These are phyloP conservation scores for Lineolata rhizophorae DNA, from an alignment of 495 filamentous ascomycete species.

Conservation along the genomic window DNA sequence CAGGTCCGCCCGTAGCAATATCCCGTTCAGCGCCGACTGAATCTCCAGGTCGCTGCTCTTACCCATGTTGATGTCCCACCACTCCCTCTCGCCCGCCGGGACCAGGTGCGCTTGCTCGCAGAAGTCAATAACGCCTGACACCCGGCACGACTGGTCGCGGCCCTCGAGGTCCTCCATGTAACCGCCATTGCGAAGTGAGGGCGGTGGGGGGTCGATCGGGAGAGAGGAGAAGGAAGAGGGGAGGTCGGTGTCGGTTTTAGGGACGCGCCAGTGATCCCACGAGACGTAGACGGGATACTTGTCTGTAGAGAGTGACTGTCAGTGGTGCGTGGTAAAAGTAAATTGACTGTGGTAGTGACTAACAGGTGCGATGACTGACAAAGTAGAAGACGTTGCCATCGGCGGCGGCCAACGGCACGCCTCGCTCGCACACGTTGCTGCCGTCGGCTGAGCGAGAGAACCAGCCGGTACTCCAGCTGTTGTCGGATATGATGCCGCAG, in stretches of 20 bases:
- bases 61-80: slow-evolving; percentile 2
- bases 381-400: slow-evolving; percentile 3
- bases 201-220: slow-evolving; percentile 4
- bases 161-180: slow-evolving; percentile 4
- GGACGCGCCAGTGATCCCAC: slow-evolving; percentile 5
- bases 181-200: slow-evolving; percentile 1
- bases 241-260: slow-evolving; percentile 4
- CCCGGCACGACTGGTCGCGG: slow-evolving; percentile 3
- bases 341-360: slow-evolving; percentile 1
- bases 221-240: slow-evolving; percentile 5
- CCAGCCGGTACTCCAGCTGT: slow-evolving; percentile 2
- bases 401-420: slow-evolving; percentile 1
- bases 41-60: slow-evolving; percentile 2
- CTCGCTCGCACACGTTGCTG: slow-evolving; percentile 2
- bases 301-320: slow-evolving; percentile 4
- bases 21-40: slow-evolving; percentile 4
- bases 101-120: slow-evolving; percentile 3
- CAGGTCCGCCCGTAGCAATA: slow-evolving; percentile 2
- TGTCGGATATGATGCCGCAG: slow-evolving; percentile 4
- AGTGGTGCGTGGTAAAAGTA: neutral
- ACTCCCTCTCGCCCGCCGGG: slow-evolving; percentile 2
- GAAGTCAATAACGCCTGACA: slow-evolving; percentile 3
- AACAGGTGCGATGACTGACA: slow-evolving; percentile 1
- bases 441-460: slow-evolving; percentile 2
- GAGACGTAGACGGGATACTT: slow-evolving; percentile 4